These are phyloP conservation scores for Leishmania tropica DNA, from an alignment of 208 protist genomes.

Conservation along the genomic window DNA sequence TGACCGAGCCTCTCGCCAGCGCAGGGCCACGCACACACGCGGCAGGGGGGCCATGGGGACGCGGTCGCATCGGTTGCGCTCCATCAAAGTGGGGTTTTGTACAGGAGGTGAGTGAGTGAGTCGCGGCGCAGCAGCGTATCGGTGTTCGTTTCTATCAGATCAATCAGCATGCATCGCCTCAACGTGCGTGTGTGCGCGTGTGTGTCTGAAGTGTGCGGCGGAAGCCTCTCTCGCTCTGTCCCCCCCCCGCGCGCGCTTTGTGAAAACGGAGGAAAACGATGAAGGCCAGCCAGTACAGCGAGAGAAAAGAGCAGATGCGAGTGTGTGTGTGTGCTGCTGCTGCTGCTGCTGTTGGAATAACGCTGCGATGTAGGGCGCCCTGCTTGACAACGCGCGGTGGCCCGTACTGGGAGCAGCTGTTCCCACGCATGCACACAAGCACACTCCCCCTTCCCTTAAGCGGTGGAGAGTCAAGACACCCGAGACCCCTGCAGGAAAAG, in stretches of 20 bases:
- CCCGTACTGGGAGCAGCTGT: not conserved
- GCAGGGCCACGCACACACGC: slow-evolving; percentile 28
- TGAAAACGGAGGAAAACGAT: not conserved
- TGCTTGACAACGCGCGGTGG: not conserved
- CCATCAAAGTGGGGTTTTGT: slow-evolving; percentile 2
- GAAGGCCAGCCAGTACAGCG: not conserved
- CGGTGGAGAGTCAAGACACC: not conserved
- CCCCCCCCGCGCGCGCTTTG: no score
- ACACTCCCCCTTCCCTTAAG: not conserved
- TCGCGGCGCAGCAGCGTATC: not conserved
- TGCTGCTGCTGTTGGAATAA: not conserved
- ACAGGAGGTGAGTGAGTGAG: not conserved
- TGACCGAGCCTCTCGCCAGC: slow-evolving; percentile 26
- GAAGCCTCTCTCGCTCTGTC: not conserved
- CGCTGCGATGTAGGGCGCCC: not conserved
- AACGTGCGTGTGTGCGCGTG: not conserved
- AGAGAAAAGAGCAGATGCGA: not conserved
- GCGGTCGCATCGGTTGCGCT: not conserved
- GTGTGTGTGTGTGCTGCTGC: no score
- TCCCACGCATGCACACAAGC: not conserved
- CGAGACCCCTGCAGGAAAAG: not conserved
- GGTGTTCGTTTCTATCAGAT: not conserved
- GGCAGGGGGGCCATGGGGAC: not conserved
- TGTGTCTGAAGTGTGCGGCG: not conserved
- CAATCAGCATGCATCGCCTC: not conserved